Conservation (phyloP, 495 filamentous ascomycete genomes). For the Amniculicola lignicola region DNA sequence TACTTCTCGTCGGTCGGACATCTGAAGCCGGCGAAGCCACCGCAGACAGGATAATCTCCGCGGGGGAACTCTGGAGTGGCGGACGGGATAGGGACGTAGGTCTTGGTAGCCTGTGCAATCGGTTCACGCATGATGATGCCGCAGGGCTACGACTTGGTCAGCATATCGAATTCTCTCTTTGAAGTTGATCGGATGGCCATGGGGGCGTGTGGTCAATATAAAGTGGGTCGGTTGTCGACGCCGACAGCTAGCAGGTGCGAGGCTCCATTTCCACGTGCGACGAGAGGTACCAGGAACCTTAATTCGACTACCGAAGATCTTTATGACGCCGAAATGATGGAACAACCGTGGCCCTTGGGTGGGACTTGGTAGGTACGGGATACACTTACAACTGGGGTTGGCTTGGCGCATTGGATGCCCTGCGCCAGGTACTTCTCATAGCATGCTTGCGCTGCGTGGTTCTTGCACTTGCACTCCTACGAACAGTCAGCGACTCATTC, state of each 20-base stretch:
- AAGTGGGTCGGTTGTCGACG: too few species aligned
- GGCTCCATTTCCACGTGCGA: too few species aligned
- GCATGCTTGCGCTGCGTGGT: constrained; percentile 18
- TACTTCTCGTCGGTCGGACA: constrained; percentile 5
- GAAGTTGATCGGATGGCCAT: too few species aligned
- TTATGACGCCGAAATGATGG: not conserved
- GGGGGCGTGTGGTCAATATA: too few species aligned
- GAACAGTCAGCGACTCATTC: not conserved
- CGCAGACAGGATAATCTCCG: not conserved
- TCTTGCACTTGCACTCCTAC: constrained; percentile 28
- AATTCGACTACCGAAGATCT: not conserved
- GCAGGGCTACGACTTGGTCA: too few species aligned
- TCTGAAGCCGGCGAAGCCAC: constrained; percentile 22
- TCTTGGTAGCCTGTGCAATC: not conserved
- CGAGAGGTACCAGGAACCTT: too few species aligned
- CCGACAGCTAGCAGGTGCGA: too few species aligned
- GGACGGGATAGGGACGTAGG: not conserved
- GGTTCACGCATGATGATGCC: not conserved
- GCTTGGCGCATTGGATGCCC: constrained; percentile 13
- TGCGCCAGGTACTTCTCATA: constrained; percentile 12
- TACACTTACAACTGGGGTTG: constrained; percentile 9
- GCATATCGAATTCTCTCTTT: too few species aligned
- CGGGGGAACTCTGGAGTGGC: not conserved
- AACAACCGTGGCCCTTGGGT: not conserved
- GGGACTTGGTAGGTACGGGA: not conserved